Evolutionary conservation across 768 basidiomycete genomes (phyloP), one percentile per base, ranked within the genome.

Genomic region (Cystofilobasidium ferigula): DNA sequence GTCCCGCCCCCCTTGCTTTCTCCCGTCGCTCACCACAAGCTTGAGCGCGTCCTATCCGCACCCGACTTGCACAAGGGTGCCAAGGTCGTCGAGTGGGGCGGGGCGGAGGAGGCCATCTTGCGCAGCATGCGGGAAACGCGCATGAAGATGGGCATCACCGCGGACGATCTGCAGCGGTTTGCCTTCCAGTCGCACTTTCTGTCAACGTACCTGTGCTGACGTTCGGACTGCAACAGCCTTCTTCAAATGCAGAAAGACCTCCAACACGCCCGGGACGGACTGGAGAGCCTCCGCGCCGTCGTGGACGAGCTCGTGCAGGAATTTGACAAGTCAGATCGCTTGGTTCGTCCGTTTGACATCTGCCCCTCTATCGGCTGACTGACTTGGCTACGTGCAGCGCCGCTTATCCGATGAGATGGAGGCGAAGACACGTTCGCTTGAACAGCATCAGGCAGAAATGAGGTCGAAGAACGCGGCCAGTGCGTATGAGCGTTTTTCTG

Each of bases 361-460:
- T 12, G 8, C 10, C 57, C 38, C 30, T 9, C n/a, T n/a, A 10
- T 10, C 7, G 5, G 4, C 57, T 57, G 57, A 57, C 32, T 10
- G 30, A 24, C 38, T 74, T 70, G 6, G 6, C n/a, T 20, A 14
- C 18, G 26, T 67, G 71, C 75, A 88, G 88, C 81, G 78, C 69
- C 84, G 86, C 47, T 84, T 89, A 74, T 77, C 84, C 57, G 83
- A 82, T 48, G 84, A 89, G 74, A 82, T 84, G 42, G 78, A 85
- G 71, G 79, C 80, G 66, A 80, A 78, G 69, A 75, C 88, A 32
- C 77, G 79, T 54, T 80, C 80, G 71, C 75, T 85, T n/a, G 75
- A 77, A 67, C 77, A 78, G 51, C 76, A 81, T 71, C 77, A 77
- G 48, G 74, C 72, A 20, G 72, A 71, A 8, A 78, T 84, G 30